A percentile compares a stretch with the other conserved stretches of the same genome.
These are phyloP conservation scores for Penicillium turbatum DNA, from an alignment of 495 filamentous ascomycete genomes.

Conservation along the genomic window DNA sequence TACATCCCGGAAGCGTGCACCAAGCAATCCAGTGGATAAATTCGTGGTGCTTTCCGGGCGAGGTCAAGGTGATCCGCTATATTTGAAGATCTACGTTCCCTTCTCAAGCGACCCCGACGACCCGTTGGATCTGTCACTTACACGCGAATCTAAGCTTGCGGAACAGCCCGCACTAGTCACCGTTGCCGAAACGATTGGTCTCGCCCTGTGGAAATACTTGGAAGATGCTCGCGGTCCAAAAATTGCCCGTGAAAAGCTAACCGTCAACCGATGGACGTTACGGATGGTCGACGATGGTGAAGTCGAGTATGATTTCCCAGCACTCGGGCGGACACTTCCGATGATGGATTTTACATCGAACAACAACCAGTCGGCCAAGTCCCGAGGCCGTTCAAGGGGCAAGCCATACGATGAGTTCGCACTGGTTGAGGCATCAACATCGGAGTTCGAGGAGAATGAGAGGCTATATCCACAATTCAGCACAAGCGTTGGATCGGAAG, in stretches of 20 bases:
- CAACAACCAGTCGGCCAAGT: constrained; percentile 65
- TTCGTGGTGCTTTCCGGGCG: constrained; percentile 86
- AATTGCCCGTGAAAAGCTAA: constrained; percentile 63
- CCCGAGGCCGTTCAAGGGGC: constrained; percentile 66
- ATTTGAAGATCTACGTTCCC: constrained; percentile 81
- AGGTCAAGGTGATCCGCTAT: constrained; percentile 75
- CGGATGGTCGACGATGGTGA: constrained; percentile 96
- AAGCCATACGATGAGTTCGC: constrained; percentile 93
- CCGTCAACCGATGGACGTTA: constrained; percentile 88
- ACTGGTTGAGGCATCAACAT: constrained; percentile 72
- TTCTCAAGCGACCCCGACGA: constrained; percentile 68
- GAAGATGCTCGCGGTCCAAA: constrained; percentile 74
- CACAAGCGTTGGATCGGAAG: constrained; percentile 49
- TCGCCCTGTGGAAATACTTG: constrained; percentile 80
- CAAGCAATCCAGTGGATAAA: constrained; percentile 74
- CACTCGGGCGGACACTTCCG: constrained; percentile 71
- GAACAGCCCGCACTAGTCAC: constrained; percentile 64
- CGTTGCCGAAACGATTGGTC: constrained; percentile 85
- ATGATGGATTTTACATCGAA: constrained; percentile 86
- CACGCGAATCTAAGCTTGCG: constrained; percentile 68
- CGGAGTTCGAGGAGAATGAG: constrained; percentile 75
- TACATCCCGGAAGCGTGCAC: constrained; percentile 73
- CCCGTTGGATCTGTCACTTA: constrained; percentile 73
- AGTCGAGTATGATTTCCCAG: constrained; percentile 92
- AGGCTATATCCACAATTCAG: constrained; percentile 66